Percentiles rank a stretch among this genome's conserved stretches.
phyloP scores from a whole-genome alignment of 257 asterid species.

The Nicotiana otophora region DNA sequence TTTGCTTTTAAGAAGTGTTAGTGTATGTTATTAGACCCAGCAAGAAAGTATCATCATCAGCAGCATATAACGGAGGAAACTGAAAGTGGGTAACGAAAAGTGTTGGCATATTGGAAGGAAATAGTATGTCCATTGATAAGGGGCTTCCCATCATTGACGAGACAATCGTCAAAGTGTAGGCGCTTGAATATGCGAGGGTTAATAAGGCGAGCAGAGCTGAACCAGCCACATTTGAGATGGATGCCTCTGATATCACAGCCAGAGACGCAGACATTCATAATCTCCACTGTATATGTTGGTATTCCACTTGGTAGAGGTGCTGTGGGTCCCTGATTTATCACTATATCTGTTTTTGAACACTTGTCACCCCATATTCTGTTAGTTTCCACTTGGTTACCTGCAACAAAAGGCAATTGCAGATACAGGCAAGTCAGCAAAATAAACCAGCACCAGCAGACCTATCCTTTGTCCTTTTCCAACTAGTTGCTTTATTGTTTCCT shows the following conservation, averaged over 20 bases:
- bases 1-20: not conserved
- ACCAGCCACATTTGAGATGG: conserved; percentile 85
- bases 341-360: conserved; percentile 71
- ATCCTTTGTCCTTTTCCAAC: not conserved
- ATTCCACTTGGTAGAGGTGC: conserved; percentile 79
- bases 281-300: conserved; percentile 85
- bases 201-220: conserved; percentile 81
- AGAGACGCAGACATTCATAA: conserved; percentile 56
- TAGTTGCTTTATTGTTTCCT: not conserved
- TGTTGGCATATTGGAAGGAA: conserved; percentile 78
- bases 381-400: conserved; percentile 42
- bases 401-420: not conserved
- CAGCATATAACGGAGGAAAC: conserved; percentile 66
- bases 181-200: conserved; percentile 77
- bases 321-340: conserved; percentile 66
- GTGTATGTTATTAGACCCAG: not conserved
- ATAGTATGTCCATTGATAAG: conserved; percentile 52
- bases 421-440: conserved; percentile 7
- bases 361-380: conserved; percentile 74
- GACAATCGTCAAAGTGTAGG: conserved; percentile 56
- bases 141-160: conserved; percentile 73
- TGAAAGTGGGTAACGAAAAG: conserved; percentile 57
- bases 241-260: conserved; percentile 62
- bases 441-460: not conserved
- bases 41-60: not conserved